phyloP scores from a whole-genome alignment of 1,284 basidiomycete species.

The Amylostereum chailletii region DNA sequence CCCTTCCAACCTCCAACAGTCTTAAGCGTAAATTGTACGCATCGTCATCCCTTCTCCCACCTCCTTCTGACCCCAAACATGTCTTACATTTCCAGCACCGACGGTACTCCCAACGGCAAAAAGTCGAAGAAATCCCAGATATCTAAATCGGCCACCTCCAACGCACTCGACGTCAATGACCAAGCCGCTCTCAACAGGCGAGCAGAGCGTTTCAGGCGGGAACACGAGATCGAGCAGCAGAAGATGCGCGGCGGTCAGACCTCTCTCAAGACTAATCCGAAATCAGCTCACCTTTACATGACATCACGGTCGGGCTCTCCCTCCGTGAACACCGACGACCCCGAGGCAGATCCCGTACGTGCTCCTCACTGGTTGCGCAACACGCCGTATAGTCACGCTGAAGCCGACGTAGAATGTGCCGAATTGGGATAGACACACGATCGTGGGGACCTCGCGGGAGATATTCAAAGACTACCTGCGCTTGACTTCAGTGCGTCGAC shows the following conservation, averaged over 20 bases:
- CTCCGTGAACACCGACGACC: conserved; percentile 45
- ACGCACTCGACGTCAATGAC: conserved; percentile 49
- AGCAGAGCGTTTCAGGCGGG: conserved; percentile 71
- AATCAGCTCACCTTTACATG: conserved; percentile 43
- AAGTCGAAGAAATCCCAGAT: conserved; percentile 56
- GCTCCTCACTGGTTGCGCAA: not conserved
- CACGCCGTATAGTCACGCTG: too few species aligned
- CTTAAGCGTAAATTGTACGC: conserved; percentile 67
- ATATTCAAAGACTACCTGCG: conserved; percentile 96
- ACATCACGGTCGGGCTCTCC: conserved; percentile 39
- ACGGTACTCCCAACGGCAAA: conserved; percentile 37
- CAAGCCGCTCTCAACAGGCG: conserved; percentile 58
- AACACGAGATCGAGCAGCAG: conserved; percentile 73
- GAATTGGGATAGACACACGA: conserved; percentile 94
- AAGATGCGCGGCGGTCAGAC: conserved; percentile 32
- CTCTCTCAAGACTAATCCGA: conserved; percentile 37
- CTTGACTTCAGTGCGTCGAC: conserved; percentile 71
- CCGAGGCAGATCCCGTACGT: conserved; percentile 63
- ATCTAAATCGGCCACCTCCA: conserved; percentile 32
- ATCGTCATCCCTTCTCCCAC: not conserved
- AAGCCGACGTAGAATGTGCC: conserved; percentile 69
- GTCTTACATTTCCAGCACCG: conserved; percentile 24
- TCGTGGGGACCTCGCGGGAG: conserved; percentile 84
- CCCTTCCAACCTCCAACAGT: conserved; percentile 33
- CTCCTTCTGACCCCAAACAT: not conserved